phyloP scores from a whole-genome alignment of 345 rosid species.

The Gossypium thurberi region DNA sequence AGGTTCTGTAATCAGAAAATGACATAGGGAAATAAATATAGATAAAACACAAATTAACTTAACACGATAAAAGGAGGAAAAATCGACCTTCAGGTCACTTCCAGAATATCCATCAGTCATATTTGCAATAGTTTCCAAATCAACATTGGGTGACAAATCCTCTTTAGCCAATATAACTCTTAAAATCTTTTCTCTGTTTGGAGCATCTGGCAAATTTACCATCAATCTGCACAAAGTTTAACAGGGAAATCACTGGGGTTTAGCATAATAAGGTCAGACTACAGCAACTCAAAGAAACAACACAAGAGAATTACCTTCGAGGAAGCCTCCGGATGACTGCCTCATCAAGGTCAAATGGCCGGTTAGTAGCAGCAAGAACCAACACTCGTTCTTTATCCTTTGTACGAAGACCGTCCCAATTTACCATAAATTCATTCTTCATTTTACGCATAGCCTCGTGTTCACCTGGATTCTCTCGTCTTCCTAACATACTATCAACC shows the following conservation, averaged over 20 bases:
- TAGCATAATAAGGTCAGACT: not conserved
- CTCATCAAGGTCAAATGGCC: conserved; percentile 98
- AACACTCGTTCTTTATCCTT: conserved; percentile 93
- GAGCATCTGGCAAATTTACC: conserved; percentile 90
- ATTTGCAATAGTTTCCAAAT: conserved; percentile 72
- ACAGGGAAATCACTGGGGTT: not conserved
- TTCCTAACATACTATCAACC: conserved; percentile 99
- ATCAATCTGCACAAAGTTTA: conserved; percentile 57
- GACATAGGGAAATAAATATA: not conserved
- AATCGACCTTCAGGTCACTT: conserved; percentile 82
- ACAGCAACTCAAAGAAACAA: conserved; percentile 2
- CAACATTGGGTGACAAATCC: conserved; percentile 65
- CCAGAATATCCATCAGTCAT: conserved; percentile 98
- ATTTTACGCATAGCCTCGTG: conserved; percentile 99
- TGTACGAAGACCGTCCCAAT: conserved; percentile 96
- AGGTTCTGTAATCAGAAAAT: conserved; percentile 59
- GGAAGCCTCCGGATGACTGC: conserved; percentile 98
- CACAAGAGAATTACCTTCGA: conserved; percentile 43
- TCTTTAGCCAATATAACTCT: conserved; percentile 82
- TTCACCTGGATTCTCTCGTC: conserved; percentile 99
- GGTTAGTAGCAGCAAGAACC: conserved; percentile 93
- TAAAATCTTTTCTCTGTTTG: conserved; percentile 76
- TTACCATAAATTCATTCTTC: conserved; percentile 99
- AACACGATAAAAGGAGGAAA: not conserved
- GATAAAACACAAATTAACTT: not conserved